These are phyloP conservation scores for Fusarium robinianum DNA, from an alignment of 2,329 filamentous ascomycete species.

Conservation along the genomic window DNA sequence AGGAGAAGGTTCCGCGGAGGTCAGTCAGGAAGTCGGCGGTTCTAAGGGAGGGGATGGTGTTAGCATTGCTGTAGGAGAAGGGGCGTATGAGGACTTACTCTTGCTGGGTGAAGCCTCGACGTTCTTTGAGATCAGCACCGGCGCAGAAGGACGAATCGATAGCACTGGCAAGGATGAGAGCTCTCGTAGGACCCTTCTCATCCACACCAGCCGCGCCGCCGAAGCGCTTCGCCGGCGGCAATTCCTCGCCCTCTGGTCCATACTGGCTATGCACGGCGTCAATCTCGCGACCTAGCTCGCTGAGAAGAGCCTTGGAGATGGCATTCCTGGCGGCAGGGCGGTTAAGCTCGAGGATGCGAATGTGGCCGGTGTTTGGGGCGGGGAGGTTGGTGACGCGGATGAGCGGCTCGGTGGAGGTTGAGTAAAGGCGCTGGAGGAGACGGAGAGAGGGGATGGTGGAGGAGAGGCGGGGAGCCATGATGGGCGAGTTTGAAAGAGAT, in stretches of 20 bases:
- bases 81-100: slow-evolving; percentile 61
- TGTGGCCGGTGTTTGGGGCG: slow-evolving; percentile 78
- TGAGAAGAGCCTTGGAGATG: slow-evolving; percentile 78
- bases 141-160: slow-evolving; percentile 91
- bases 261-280: slow-evolving; percentile 70
- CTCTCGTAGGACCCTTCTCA: slow-evolving; percentile 68
- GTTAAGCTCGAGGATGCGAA: slow-evolving; percentile 87
- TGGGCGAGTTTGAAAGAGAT: slow-evolving; percentile 4
- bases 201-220: slow-evolving; percentile 51
- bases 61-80: neutral
- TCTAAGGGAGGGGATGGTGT: slow-evolving; percentile 49
- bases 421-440: slow-evolving; percentile 44
- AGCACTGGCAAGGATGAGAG: slow-evolving; percentile 81
- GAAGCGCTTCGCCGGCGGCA: slow-evolving; percentile 46
- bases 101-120: slow-evolving; percentile 72
- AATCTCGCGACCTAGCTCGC: slow-evolving; percentile 72
- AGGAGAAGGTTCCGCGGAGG: slow-evolving; percentile 75
- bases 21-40: slow-evolving; percentile 76
- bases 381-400: slow-evolving; percentile 76
- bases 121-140: slow-evolving; percentile 91
- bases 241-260: slow-evolving; percentile 57
- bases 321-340: slow-evolving; percentile 86
- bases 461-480: slow-evolving; percentile 42
- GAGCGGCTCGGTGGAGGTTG: slow-evolving; percentile 54
- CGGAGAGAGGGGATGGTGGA: slow-evolving; percentile 25